Evolutionary conservation across 2,329 filamentous ascomycete genomes (phyloP).

Genomic region (Fusarium hostae): DNA sequence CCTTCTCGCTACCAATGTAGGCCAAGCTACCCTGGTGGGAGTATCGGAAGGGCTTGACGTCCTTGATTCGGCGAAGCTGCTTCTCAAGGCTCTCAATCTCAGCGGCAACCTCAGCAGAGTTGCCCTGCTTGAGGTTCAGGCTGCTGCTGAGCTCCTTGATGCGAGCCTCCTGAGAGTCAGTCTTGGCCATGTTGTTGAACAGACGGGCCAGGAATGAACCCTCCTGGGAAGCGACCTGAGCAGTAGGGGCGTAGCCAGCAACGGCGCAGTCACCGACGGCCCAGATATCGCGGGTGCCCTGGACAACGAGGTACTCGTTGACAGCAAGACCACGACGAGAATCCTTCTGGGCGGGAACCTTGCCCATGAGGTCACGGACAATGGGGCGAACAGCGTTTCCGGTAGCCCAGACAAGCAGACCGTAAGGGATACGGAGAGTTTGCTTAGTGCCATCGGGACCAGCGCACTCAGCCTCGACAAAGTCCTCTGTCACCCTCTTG

Average conservation of each 20-base stretch:
- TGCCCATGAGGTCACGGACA: constrained; percentile 88
- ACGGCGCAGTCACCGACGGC: constrained; percentile 97
- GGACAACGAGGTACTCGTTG: constrained; percentile 98
- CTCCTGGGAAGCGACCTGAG: constrained; percentile 96
- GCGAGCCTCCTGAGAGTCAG: constrained; percentile 80
- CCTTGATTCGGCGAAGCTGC: constrained; percentile 87
- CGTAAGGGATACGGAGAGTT: constrained; percentile 86
- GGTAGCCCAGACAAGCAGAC: constrained; percentile 97
- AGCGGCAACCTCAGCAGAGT: constrained; percentile 73
- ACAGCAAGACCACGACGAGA: constrained; percentile 94
- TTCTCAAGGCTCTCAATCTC: constrained; percentile 90
- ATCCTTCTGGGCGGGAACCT: constrained; percentile 94
- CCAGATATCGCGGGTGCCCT: constrained; percentile 97
- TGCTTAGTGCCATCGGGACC: constrained; percentile 87
- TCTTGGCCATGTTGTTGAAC: constrained; percentile 99
- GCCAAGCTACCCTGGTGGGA: constrained; percentile 96
- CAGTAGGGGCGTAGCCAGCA: constrained; percentile 96
- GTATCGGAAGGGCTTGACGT: constrained; percentile 98
- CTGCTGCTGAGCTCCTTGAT: constrained; percentile 74
- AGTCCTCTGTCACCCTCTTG: constrained; percentile 93
- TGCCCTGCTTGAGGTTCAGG: constrained; percentile 70
- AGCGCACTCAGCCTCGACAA: constrained; percentile 88
- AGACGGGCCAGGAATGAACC: constrained; percentile 93
- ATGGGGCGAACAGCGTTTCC: constrained; percentile 93
- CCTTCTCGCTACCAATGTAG: constrained; percentile 98